Evolutionary conservation across 768 basidiomycete genomes (phyloP).

Genomic region (Hericium rajendrae): DNA sequence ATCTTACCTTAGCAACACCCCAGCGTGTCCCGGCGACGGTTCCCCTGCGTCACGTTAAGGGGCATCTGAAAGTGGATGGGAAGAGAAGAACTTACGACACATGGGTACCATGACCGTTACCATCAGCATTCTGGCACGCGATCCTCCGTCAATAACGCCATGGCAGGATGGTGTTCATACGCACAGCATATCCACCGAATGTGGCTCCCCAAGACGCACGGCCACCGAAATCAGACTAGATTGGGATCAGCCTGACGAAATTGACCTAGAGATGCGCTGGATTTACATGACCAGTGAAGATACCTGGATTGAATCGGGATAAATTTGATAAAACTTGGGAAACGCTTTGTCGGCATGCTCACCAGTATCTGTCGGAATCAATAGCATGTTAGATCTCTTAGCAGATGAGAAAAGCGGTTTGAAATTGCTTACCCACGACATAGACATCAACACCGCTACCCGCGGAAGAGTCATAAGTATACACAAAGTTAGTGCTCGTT

Average conservation of each 20-base stretch:
- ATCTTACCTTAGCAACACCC: slow-evolving; percentile 18
- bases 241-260: not conserved
- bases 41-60: slow-evolving; percentile 17
- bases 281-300: slow-evolving; percentile 16
- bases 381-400: no score
- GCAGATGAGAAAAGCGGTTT: no score
- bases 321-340: not conserved
- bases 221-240: slow-evolving; percentile 29
- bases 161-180: not conserved
- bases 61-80: no score
- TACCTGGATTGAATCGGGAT: slow-evolving; percentile 11
- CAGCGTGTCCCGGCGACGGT: slow-evolving; percentile 26
- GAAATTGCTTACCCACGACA: slow-evolving; percentile 24
- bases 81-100: slow-evolving; percentile 9
- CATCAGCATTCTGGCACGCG: slow-evolving; percentile 21
- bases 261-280: not conserved
- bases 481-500: slow-evolving; percentile 8
- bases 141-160: not conserved
- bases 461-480: slow-evolving; percentile 22
- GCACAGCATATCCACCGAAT: slow-evolving; percentile 19
- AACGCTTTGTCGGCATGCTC: not conserved
- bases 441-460: slow-evolving; percentile 33
- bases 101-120: slow-evolving; percentile 36
- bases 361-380: slow-evolving; percentile 6
- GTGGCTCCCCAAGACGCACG: slow-evolving; percentile 33